phyloP scores from a whole-genome alignment of 73 alveolate genomes.

The Blepharisma japonicum region DNA sequence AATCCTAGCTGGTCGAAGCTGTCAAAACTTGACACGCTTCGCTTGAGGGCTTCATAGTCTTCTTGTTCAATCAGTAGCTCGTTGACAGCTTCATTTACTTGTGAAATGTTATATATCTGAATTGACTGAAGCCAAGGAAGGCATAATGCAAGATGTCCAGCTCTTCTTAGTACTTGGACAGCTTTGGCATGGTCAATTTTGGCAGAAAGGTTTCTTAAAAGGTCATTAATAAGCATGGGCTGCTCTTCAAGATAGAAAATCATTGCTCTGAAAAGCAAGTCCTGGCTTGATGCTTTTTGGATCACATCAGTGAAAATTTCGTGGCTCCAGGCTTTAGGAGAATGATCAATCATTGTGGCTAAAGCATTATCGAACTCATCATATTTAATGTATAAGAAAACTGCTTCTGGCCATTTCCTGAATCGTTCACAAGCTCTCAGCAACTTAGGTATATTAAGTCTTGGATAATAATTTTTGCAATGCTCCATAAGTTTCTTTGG shows the following conservation, averaged over 20 bases:
- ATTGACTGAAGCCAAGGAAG: conserved; percentile 92
- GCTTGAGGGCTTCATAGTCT: conserved; percentile 89
- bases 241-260: conserved; percentile 95
- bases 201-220: conserved; percentile 81
- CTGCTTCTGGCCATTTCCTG: conserved; percentile 98
- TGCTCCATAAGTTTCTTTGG: conserved; percentile 97
- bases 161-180: conserved; percentile 79
- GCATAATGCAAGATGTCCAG: conserved; percentile 86
- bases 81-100: conserved; percentile 96
- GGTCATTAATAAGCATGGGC: conserved; percentile 95
- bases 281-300: conserved; percentile 88
- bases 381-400: conserved; percentile 90
- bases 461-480: conserved; percentile 78
- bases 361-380: conserved; percentile 97
- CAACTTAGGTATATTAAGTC: conserved; percentile 81
- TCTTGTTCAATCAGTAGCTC: conserved; percentile 93
- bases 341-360: conserved; percentile 95
- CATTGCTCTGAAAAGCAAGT: conserved; percentile 91
- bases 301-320: conserved; percentile 85
- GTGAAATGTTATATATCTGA: conserved; percentile 84
- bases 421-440: conserved; percentile 93
- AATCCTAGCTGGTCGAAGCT: conserved; percentile 89
- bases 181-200: conserved; percentile 91
- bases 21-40: conserved; percentile 85
- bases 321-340: conserved; percentile 96